Evolutionary conservation across 1,284 basidiomycete species (phyloP).

Genomic region (Gymnopus androsaceus): DNA sequence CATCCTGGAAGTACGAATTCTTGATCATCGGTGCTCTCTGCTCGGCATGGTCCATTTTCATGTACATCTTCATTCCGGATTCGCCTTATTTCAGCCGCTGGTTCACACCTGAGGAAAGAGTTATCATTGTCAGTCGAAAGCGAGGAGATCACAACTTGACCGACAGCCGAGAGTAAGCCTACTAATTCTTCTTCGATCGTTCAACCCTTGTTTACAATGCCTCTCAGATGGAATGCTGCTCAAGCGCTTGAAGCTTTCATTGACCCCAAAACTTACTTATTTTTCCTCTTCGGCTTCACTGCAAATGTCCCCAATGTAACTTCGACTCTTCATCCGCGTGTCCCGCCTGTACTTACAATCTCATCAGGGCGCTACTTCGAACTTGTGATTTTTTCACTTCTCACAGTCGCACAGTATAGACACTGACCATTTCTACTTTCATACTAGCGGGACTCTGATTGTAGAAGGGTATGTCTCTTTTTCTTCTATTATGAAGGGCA

Average conservation of each 20-base stretch:
- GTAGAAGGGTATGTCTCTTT: slow-evolving; percentile 29
- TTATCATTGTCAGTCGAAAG: slow-evolving; percentile 36
- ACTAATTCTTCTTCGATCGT: neutral
- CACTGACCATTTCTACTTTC: neutral
- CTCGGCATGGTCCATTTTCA: slow-evolving; percentile 26
- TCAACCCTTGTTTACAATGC: neutral
- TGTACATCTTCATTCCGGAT: slow-evolving; percentile 35
- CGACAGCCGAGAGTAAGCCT: slow-evolving; percentile 28
- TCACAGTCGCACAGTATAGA: too few species aligned
- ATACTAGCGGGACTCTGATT: slow-evolving; percentile 32
- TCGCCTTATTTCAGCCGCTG: slow-evolving; percentile 36
- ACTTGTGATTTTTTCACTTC: slow-evolving; percentile 20
- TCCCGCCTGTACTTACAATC: neutral
- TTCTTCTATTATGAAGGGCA: neutral
- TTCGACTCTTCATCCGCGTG: neutral
- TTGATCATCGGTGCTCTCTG: slow-evolving; percentile 33
- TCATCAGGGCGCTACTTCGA: slow-evolving; percentile 28
- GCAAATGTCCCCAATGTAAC: slow-evolving; percentile 29
- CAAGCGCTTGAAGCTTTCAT: slow-evolving; percentile 33
- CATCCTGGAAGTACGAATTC: slow-evolving; percentile 41
- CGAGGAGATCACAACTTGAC: slow-evolving; percentile 29
- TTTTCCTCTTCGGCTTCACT: slow-evolving; percentile 32
- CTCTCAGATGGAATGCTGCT: slow-evolving; percentile 30
- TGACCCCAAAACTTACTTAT: slow-evolving; percentile 32
- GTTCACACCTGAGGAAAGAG: slow-evolving; percentile 35